Conservation (phyloP, 108 stramenopile species). For the Fragilaria crotonensis region DNA sequence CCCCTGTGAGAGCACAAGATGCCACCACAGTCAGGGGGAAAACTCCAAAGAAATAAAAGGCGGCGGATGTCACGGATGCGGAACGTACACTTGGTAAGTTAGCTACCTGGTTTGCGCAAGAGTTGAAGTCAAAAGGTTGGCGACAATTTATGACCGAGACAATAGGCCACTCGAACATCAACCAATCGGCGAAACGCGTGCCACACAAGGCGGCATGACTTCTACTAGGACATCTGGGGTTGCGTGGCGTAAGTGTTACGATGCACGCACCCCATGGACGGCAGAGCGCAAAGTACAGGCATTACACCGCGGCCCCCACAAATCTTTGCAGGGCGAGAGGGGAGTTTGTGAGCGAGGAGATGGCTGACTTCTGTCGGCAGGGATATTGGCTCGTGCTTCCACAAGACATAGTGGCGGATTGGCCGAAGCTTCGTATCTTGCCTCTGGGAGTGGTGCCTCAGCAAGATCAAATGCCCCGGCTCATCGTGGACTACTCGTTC, state of each 20-base stretch:
- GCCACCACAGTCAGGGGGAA: too few species aligned
- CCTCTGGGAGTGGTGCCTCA: constrained; percentile 28
- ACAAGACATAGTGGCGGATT: not conserved
- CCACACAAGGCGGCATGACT: constrained; percentile 20
- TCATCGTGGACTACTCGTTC: constrained; percentile 12
- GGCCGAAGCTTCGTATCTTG: constrained; percentile 9
- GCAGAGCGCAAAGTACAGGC: not conserved
- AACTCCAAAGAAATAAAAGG: too few species aligned
- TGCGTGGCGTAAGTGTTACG: constrained; percentile 10
- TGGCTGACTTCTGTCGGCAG: not conserved
- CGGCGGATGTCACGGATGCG: too few species aligned
- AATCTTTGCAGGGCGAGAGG: not conserved
- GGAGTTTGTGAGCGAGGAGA: constrained; percentile 12
- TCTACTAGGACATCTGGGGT: not conserved
- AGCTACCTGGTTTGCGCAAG: too few species aligned
- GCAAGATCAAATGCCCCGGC: constrained; percentile 9
- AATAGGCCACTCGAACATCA: too few species aligned
- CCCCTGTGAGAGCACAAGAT: too few species aligned
- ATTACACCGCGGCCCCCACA: constrained; percentile 14
- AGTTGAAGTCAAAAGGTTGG: too few species aligned
- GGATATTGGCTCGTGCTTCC: constrained; percentile 19
- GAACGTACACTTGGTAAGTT: too few species aligned
- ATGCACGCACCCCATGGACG: constrained; percentile 7
- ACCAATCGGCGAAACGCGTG: too few species aligned
- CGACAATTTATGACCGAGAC: too few species aligned